A percentile compares a stretch with the other conserved stretches of the same genome.
Conservation (phyloP, 768 basidiomycete genomes). For the Russula sp. region DNA sequence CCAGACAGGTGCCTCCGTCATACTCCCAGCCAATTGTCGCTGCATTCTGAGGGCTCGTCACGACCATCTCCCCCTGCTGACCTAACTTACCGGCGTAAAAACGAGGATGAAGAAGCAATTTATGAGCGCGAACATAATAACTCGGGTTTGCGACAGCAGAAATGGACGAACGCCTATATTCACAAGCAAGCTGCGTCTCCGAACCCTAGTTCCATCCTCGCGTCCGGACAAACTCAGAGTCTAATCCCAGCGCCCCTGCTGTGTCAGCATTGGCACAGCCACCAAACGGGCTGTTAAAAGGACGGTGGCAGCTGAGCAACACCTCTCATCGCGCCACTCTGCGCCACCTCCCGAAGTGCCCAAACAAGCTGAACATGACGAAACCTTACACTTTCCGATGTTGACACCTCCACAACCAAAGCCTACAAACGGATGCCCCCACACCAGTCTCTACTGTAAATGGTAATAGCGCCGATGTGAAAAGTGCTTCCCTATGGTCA, state of each 20-base stretch:
- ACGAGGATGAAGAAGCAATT: conserved; percentile 37
- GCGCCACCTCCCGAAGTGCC: neutral
- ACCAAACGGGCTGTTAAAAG: conserved; percentile 1
- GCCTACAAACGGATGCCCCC: neutral
- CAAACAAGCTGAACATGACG: conserved; percentile 5
- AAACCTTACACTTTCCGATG: neutral
- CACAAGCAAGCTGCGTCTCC: conserved; percentile 28
- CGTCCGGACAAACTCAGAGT: conserved; percentile 21
- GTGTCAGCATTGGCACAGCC: neutral
- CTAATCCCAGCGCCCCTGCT: conserved; percentile 10
- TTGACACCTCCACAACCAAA: conserved; percentile 7
- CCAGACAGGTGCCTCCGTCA: conserved; percentile 31
- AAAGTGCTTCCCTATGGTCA: conserved; percentile 19
- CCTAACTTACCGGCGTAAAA: conserved; percentile 31
- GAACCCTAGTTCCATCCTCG: conserved; percentile 27
- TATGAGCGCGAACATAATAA: conserved; percentile 65
- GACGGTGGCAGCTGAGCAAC: neutral
- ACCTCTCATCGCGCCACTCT: neutral
- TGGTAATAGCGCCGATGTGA: conserved; percentile 18
- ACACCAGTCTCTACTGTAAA: conserved; percentile 6
- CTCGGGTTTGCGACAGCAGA: conserved; percentile 59
- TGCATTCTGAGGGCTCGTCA: conserved; percentile 24
- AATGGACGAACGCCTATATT: conserved; percentile 29
- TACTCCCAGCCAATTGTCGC: conserved; percentile 19
- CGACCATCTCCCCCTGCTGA: conserved; percentile 16